Evolutionary conservation across 805 yeast species (phyloP).

Genomic region (Nematodospora valgi): DNA sequence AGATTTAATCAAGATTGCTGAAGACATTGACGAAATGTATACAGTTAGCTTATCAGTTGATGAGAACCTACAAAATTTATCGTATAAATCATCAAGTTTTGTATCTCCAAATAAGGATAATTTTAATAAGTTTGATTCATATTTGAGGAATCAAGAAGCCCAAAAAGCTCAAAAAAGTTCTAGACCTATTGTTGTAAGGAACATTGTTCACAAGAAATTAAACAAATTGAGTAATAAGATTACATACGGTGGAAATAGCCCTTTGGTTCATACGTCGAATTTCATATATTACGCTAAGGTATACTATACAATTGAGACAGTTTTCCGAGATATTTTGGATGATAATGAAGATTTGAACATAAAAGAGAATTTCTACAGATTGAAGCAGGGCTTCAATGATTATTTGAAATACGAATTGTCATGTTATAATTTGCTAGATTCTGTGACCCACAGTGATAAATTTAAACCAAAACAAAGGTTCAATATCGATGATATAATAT

Average conservation of each 20-base stretch:
- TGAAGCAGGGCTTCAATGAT: constrained; percentile 21
- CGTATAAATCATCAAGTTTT: constrained; percentile 28
- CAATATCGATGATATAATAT: constrained; percentile 8
- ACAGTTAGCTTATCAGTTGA: constrained; percentile 19
- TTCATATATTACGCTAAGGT: constrained; percentile 32
- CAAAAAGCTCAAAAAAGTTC: constrained; percentile 17
- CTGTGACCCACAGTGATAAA: constrained; percentile 15
- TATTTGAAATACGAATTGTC: constrained; percentile 27
- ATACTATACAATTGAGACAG: constrained; percentile 26
- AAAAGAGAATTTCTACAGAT: constrained; percentile 12
- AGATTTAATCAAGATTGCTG: constrained; percentile 42
- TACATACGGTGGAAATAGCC: constrained; percentile 7
- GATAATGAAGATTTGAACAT: constrained; percentile 9
- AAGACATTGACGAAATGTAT: constrained; percentile 35
- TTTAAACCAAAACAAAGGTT: constrained; percentile 15
- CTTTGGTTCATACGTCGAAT: constrained; percentile 22
- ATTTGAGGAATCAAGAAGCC: constrained; percentile 15
- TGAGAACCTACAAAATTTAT: constrained; percentile 24
- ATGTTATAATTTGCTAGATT: constrained; percentile 15
- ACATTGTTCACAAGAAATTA: constrained; percentile 26
- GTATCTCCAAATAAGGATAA: constrained; percentile 20
- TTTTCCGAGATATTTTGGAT: constrained; percentile 18
- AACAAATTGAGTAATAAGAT: constrained; percentile 28
- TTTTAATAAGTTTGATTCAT: constrained; percentile 19
- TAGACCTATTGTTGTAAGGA: constrained; percentile 23